These are phyloP conservation scores for Phytopythium ostracodes DNA, from an alignment of 352 stramenopile species.

Conservation along the genomic window DNA sequence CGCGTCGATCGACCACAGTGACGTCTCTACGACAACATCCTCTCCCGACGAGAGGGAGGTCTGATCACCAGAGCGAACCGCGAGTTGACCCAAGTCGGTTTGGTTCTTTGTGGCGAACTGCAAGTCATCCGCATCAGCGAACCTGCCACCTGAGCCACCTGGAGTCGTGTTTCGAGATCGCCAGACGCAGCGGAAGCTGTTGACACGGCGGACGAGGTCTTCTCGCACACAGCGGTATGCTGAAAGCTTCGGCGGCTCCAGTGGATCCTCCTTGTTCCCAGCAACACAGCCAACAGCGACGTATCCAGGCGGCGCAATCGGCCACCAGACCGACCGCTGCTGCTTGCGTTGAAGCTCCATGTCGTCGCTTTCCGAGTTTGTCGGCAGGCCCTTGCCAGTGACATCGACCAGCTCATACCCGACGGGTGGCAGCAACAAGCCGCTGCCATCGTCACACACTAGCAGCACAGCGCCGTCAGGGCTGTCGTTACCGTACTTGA, in stretches of 20 bases:
- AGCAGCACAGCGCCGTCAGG: conserved; percentile 58
- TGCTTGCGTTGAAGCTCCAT: conserved; percentile 82
- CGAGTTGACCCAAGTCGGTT: conserved; percentile 11
- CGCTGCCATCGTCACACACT: conserved; percentile 47
- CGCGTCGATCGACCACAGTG: conserved; percentile 58
- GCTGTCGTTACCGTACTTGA: conserved; percentile 53
- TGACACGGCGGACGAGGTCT: conserved; percentile 65
- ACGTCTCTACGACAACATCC: conserved; percentile 59
- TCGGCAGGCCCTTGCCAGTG: conserved; percentile 73
- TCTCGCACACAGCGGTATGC: conserved; percentile 66
- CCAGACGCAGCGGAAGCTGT: conserved; percentile 68
- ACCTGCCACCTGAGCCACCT: too few species aligned
- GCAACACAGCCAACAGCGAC: conserved; percentile 72
- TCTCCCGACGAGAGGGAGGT: conserved; percentile 6
- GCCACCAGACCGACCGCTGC: conserved; percentile 79
- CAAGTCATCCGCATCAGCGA: conserved; percentile 11
- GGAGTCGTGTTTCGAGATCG: conserved; percentile 9
- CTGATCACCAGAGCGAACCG: not conserved
- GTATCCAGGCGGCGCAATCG: conserved; percentile 72
- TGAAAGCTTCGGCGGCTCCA: conserved; percentile 54
- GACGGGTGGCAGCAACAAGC: conserved; percentile 50
- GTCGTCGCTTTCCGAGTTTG: conserved; percentile 63
- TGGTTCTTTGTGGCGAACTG: conserved; percentile 31
- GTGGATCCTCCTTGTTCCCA: conserved; percentile 75
- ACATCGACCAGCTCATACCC: conserved; percentile 82